These are phyloP conservation scores for Monosporascus cannonballus DNA, from an alignment of 2,329 filamentous ascomycete genomes.

Conservation along the genomic window DNA sequence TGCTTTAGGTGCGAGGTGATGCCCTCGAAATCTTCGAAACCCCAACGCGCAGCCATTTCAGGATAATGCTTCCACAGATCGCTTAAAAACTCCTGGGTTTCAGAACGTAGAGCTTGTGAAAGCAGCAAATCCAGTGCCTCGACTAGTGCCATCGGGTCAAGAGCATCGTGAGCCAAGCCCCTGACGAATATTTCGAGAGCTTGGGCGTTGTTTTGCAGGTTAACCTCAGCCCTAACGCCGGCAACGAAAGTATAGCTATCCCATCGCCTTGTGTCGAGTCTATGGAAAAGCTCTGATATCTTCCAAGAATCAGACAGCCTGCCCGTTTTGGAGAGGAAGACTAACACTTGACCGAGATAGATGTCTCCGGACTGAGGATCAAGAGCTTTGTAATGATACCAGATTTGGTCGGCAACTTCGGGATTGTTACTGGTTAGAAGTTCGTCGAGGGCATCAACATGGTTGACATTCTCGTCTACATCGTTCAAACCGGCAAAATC, in stretches of 20 bases:
- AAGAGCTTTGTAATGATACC: conserved; percentile 36
- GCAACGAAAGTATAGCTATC: conserved; percentile 32
- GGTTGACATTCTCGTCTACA: conserved; percentile 1
- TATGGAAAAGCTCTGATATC: conserved; percentile 37
- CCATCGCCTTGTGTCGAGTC: conserved; percentile 32
- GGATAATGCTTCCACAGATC: conserved; percentile 20
- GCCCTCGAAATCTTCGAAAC: conserved; percentile 15
- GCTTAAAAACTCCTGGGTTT: conserved; percentile 11
- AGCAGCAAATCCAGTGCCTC: conserved; percentile 40
- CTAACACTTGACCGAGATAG: conserved; percentile 29
- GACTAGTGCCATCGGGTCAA: conserved; percentile 23
- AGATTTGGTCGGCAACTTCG: conserved; percentile 31
- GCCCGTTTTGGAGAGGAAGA: conserved; percentile 36
- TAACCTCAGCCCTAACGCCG: conserved; percentile 36
- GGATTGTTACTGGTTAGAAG: conserved; percentile 12
- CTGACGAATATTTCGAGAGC: conserved; percentile 36
- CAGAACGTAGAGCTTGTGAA: conserved; percentile 30
- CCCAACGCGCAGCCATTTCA: conserved; percentile 16
- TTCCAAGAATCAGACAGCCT: conserved; percentile 39
- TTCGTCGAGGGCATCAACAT: conserved; percentile 10
- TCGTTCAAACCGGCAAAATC: neutral
- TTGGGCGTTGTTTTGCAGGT: conserved; percentile 28
- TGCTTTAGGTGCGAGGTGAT: conserved; percentile 18
- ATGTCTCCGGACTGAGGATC: conserved; percentile 22
- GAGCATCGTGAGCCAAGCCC: conserved; percentile 23